Conservation (phyloP, 2,329 filamentous ascomycete genomes). For the Fusarium robinianum region DNA sequence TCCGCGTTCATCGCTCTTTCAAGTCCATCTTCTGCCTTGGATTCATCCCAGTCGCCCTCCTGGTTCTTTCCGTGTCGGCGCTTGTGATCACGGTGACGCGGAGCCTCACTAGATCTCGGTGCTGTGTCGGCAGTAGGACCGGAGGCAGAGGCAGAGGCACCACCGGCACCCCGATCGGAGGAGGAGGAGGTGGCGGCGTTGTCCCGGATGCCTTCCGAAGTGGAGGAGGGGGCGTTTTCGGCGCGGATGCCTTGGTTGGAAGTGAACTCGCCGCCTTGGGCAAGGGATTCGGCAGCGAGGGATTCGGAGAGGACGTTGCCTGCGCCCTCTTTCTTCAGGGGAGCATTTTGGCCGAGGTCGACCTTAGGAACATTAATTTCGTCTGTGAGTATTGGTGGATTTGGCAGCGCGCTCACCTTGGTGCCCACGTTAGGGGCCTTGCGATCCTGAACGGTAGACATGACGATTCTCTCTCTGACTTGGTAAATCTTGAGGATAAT, state of each 20-base stretch:
- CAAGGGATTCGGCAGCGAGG: constrained; percentile 74
- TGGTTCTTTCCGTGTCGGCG: constrained; percentile 52
- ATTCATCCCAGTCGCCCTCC: constrained; percentile 42
- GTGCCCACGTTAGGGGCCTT: constrained; percentile 25
- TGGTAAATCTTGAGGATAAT: background rate
- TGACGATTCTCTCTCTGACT: constrained; percentile 11
- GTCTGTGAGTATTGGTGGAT: background rate
- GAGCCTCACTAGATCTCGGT: constrained; percentile 46
- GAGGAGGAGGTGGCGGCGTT: constrained; percentile 4
- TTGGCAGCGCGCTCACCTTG: constrained; percentile 27
- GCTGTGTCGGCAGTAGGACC: constrained; percentile 34
- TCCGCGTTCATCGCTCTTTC: constrained; percentile 48
- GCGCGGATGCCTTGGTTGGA: constrained; percentile 57
- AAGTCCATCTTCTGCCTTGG: constrained; percentile 42
- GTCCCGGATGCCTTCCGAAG: constrained; percentile 11
- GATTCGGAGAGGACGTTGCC: constrained; percentile 70
- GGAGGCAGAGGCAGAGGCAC: constrained; percentile 8
- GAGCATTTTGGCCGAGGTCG: constrained; percentile 51
- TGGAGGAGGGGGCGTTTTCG: constrained; percentile 23
- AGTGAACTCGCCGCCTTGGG: constrained; percentile 62
- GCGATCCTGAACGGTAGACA: constrained; percentile 29
- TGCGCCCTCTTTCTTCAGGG: constrained; percentile 60
- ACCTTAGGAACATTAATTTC: constrained; percentile 45
- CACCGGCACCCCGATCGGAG: background rate
- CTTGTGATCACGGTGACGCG: constrained; percentile 37